Evolutionary conservation across 192 early-diverging fungal species (phyloP), one percentile per base, ranked within the genome.

Genomic region (Coemansia sp.): DNA sequence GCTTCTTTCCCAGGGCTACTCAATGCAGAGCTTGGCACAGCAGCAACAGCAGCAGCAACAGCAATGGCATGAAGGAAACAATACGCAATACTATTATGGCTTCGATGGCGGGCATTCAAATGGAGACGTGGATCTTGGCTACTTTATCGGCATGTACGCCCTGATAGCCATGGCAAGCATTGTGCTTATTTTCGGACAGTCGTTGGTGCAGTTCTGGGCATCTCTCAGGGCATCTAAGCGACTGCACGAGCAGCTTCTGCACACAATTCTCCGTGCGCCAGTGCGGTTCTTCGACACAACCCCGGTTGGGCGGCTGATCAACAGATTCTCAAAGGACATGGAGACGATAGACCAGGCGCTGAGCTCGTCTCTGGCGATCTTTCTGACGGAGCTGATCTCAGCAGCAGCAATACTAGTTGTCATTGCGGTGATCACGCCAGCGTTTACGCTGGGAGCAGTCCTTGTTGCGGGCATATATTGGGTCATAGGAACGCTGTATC

Each of bases 231-330:
- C 78, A 20, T 81, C 78, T 9, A 69, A 70, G 42, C 42, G 32
- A 38, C 49, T 81, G 59, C 79, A 81, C 42, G 73, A 81, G 63
- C 46, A 39, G 44, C 74, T 81, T 40, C 40, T 81, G 70, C 79
- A 76, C 67, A 73, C 79, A 13, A 61, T 81, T 16, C 66, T 93
- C 11, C 86, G 86, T n/a, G 91, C 93, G 7, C 91, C 91, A 59
- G 81, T 94, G 56, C 87, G 90, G 22, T 97, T 96, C 85, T 98
- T 92, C 79, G 94, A 96, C 68, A 88, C 89, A 5, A 94, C 91
- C 1, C 96, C 96, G 7, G 76, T 92, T 5, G 94, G 94, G 32
- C 87, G 92, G 11, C 86, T 95, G 64, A 89, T 91, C 67, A 98
- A 96, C 75, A 79, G 96, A 46, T 95, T 94, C 73, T 92, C 91